Evolutionary conservation across 176 grass and related monocot species (phyloP), one percentile per base, ranked within the genome.

Genomic region (Eragrostis nindensis): DNA sequence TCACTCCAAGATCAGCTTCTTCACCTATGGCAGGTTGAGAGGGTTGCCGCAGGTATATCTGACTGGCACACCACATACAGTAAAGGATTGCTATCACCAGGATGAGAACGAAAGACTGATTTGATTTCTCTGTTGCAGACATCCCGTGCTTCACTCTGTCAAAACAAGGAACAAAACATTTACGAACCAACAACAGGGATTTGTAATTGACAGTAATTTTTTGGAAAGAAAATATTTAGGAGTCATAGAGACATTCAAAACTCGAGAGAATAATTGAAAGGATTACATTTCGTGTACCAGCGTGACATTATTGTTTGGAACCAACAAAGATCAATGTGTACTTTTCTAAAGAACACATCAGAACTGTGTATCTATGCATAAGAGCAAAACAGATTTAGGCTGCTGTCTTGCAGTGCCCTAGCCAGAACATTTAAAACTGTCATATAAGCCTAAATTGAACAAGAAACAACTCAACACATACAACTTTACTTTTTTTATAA

Each of bases 1-100:
- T 84, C 43, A 97, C 92, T 41, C 94, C 94, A 19, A 97, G 94
- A 90, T 97, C 94, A 77, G 94, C 94, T 78, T 97, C 94, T 94
- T 97, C 94, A 79, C 94, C 94, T 27, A 97, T 89, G 9, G 94
- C 90, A 0, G 94, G 87, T 46, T 86, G 91, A 68, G 83, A 88
- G 47, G 92, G 89, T 40, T 92, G 81, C 53, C 87, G 50, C 70
- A 92, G 78, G 80, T 97, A 97, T 92, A 94, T 97, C 76, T 97
- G 92, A 82, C 79, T 82, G 24, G 87, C 89, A 74, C 90, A 97
- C 92, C 94, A 97, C 64, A 94, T 83, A 63, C 80, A 92, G 80
- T 97, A 94, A 45, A 97, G 73, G 56, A 54, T 83, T 52, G 83
- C 90, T 82, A 92, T 90, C 66, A 65, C 64, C 43, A 89, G 62